Evolutionary conservation across 1,139 yeast genomes (phyloP), one percentile per base, ranked within the genome.

Genomic region (Petasospora fabianii): DNA sequence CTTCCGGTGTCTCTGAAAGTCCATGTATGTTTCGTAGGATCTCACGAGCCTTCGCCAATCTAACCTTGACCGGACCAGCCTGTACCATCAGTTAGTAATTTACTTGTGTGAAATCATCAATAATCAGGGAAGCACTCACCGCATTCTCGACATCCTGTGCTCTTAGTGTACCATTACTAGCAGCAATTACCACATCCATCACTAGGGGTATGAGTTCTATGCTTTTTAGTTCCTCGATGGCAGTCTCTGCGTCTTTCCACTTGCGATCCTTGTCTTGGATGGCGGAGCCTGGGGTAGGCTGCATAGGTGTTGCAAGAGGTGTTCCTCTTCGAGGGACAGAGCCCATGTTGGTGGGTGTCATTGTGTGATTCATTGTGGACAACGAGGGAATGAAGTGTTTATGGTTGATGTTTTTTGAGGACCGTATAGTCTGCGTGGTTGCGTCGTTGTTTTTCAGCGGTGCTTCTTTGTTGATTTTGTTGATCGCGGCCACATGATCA

Each of bases 121-220:
- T 11, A 7, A 15, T 4, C 8, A 7, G 10, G 12, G 20, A 13
- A 15, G 9, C 12, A 44, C 48, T 17, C 35, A 45, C 52, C 6
- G 53, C 50, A 35, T 54, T 54, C 10, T 47, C 54, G 10, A 47
- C 50, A 34, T 54, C 56, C 24, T 53, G 53, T 11, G 58, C 56
- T 16, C 47, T 35, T 2, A 52, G 32, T 17, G 45, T 40, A 5
- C 55, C 56, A 1, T 39, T 35, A 26, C 52, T 47, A 9, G 53
- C 56, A n/a, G 48, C 49, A 12, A 47, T 56, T 5, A 51, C 48
- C 3, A 54, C 48, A 17, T 54, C 56, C 43, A 53, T 36, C 3
- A 53, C 51, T 21, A 54, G 29, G 9, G 58, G 58, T 0, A 54
- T 34, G 9, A 54, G 38, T 13, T 54, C 58, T 12, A 51, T 28